These are phyloP conservation scores for Heterotrichella gracilis DNA, from an alignment of 352 stramenopile species.

Conservation along the genomic window DNA sequence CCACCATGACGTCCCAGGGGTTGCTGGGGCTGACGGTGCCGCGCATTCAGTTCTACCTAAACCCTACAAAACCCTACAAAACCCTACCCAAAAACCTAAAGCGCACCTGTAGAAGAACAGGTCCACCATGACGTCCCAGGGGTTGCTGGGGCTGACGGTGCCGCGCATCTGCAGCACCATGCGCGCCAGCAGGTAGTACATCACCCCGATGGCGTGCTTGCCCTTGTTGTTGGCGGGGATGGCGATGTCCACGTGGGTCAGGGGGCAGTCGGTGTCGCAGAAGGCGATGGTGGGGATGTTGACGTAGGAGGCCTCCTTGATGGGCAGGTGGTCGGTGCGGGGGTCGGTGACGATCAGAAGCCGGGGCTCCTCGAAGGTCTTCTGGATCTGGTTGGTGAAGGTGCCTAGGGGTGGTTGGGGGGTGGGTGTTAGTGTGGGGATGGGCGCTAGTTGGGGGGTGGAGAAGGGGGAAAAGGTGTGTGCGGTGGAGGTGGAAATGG, in stretches of 20 bases:
- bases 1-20: conserved; percentile 88
- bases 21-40: conserved; percentile 62
- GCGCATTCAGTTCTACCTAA: no score
- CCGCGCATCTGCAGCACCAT: conserved; percentile 86
- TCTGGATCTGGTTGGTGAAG: conserved; percentile 99
- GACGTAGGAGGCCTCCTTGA: conserved; percentile 89
- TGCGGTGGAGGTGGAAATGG: no score
- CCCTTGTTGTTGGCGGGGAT: conserved; percentile 99
- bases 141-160: conserved; percentile 54
- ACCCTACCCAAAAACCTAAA: no score
- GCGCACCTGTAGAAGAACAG: conserved; percentile 99
- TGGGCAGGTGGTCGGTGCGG: conserved; percentile 70
- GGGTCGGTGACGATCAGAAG: conserved; percentile 97
- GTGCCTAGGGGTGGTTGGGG: no score
- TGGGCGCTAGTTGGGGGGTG: no score
- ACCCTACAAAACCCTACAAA: no score
- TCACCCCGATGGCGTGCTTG: conserved; percentile 94
- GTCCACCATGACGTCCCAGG: conserved; percentile 94
- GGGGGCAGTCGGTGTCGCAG: conserved; percentile 92
- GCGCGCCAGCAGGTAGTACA: conserved; percentile 96
- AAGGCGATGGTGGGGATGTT: conserved; percentile 98
- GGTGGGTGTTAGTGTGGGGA: no score
- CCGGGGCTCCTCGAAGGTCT: conserved; percentile 96
- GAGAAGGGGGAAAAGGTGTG: no score
- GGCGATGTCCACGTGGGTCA: conserved; percentile 93